Conservation (phyloP, 208 protist genomes). For the Naegleria gruberi region DNA sequence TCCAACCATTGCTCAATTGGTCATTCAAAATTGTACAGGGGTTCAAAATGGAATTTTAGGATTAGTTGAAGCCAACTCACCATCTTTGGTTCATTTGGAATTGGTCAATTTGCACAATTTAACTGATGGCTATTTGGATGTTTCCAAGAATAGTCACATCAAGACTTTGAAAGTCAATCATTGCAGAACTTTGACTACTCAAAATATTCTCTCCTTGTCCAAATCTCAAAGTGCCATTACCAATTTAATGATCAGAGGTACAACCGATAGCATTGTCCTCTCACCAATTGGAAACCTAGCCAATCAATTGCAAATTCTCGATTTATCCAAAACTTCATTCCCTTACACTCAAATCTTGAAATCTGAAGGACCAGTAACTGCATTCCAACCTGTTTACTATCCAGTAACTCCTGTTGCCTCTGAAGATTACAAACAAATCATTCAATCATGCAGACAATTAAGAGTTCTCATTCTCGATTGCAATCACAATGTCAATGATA, state of each 20-base stretch:
- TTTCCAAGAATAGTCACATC: neutral
- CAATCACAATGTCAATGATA: neutral
- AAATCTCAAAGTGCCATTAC: neutral
- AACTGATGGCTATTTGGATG: neutral
- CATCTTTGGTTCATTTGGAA: neutral
- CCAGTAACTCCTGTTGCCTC: neutral
- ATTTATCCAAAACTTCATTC: neutral
- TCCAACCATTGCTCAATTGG: neutral
- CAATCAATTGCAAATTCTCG: neutral
- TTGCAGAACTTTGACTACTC: neutral
- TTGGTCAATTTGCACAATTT: neutral
- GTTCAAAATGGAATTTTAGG: neutral
- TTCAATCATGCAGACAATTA: neutral
- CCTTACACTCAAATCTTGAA: neutral
- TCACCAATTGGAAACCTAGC: neutral
- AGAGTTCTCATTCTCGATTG: neutral
- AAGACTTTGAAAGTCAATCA: neutral
- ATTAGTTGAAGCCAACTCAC: neutral
- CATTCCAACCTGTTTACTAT: neutral
- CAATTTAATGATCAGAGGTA: neutral
- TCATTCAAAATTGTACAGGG: neutral
- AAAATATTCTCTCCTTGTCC: neutral
- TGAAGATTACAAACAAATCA: neutral
- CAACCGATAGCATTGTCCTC: neutral
- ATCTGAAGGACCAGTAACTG: neutral